Percentiles rank a stretch among this genome's conserved stretches.
These are phyloP conservation scores for Quercus agrifolia DNA, from an alignment of 306 rosid species.

Conservation along the genomic window DNA sequence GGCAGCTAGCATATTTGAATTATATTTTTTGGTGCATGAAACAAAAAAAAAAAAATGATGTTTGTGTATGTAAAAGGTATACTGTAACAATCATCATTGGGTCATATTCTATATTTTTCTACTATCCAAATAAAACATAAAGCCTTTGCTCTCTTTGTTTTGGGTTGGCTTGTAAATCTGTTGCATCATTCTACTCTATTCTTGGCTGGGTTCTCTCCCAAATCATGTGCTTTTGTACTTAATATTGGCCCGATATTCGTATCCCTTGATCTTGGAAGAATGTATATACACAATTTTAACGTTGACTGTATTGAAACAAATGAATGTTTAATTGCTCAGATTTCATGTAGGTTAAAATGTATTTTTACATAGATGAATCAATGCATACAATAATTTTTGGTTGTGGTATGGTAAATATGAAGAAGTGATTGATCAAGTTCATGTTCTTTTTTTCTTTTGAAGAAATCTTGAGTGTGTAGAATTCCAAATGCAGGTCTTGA, in stretches of 20 bases:
- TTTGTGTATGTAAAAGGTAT: background rate
- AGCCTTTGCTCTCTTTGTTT: background rate
- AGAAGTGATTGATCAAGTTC: background rate
- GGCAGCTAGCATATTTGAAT: background rate
- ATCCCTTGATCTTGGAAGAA: too few species aligned
- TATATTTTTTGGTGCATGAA: background rate
- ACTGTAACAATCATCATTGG: background rate
- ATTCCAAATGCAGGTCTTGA: slow-evolving; percentile 31
- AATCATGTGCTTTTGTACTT: too few species aligned
- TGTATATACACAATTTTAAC: too few species aligned
- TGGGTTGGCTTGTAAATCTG: background rate
- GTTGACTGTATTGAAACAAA: too few species aligned
- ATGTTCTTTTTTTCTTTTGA: background rate
- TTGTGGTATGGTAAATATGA: too few species aligned
- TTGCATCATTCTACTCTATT: too few species aligned
- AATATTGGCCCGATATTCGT: too few species aligned
- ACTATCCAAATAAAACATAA: background rate
- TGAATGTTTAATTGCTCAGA: background rate
- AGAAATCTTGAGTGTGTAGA: background rate
- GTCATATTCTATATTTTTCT: background rate
- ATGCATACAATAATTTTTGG: background rate
- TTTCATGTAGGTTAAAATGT: too few species aligned
- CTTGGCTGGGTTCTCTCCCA: too few species aligned
- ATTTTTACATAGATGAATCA: background rate
- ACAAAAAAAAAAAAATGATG: background rate